Evolutionary conservation across 306 rosid genomes (phyloP).

Genomic region (Acacia melanoxylon): DNA sequence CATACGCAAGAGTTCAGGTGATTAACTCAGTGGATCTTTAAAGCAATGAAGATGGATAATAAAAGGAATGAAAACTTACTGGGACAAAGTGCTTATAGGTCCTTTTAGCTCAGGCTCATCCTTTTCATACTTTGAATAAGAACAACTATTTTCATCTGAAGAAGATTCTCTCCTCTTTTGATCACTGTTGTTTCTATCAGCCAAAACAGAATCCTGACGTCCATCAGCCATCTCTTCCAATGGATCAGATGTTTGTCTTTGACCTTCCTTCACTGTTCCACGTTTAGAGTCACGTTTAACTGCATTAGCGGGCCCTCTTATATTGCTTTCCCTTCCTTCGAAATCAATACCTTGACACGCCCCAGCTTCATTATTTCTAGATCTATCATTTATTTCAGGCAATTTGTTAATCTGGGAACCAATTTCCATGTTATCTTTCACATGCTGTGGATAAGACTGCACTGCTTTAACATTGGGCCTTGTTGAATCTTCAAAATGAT

Average conservation of each 20-base stretch:
- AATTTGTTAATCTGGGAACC: conserved; percentile 49
- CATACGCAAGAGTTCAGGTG: conserved; percentile 36
- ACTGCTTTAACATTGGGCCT: conserved; percentile 52
- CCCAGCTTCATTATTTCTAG: conserved; percentile 56
- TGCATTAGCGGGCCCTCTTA: conserved; percentile 28
- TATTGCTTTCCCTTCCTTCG: conserved; percentile 76
- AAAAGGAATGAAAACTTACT: conserved; percentile 58
- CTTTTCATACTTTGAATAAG: conserved; percentile 89
- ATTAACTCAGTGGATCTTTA: conserved; percentile 8
- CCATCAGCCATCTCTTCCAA: conserved; percentile 58
- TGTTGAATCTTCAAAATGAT: conserved; percentile 64
- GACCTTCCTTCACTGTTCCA: conserved; percentile 57
- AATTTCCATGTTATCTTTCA: conserved; percentile 56
- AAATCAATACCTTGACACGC: conserved; percentile 51
- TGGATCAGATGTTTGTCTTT: conserved; percentile 55
- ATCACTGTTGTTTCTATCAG: conserved; percentile 68
- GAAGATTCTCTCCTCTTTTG: conserved; percentile 93
- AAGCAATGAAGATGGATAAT: neutral
- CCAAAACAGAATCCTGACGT: conserved; percentile 56
- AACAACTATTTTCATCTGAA: conserved; percentile 96
- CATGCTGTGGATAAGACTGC: conserved; percentile 58
- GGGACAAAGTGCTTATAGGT: conserved; percentile 68
- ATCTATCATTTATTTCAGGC: conserved; percentile 51
- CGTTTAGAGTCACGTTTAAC: conserved; percentile 51
- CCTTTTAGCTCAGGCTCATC: conserved; percentile 89